These are phyloP conservation scores for Lipomyces yamanashiensis DNA, from an alignment of 805 yeast species.

Conservation along the genomic window DNA sequence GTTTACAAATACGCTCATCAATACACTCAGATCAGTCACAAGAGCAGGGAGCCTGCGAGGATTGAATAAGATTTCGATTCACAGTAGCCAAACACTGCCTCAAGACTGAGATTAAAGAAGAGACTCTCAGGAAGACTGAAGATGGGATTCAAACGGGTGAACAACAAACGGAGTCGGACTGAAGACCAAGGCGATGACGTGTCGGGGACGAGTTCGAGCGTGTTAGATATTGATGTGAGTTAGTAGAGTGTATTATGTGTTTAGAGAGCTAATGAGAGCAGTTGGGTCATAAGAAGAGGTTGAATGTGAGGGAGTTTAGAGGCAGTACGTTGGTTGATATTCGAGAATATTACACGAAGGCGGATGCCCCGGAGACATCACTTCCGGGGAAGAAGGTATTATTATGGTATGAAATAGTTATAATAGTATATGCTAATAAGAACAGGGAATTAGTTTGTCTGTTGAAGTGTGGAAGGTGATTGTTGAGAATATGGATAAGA, in stretches of 20 bases:
- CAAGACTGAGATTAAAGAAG: not conserved
- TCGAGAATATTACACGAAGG: slow-evolving; percentile 72
- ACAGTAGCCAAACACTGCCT: too few relatives aligned
- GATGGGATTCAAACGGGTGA: not conserved
- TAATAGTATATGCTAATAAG: too few relatives aligned
- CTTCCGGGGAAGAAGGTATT: slow-evolving; percentile 79
- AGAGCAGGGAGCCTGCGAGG: too few relatives aligned
- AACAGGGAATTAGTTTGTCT: slow-evolving; percentile 43
- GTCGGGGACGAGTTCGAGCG: not conserved
- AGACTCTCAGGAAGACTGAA: not conserved
- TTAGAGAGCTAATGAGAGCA: slow-evolving; percentile 35
- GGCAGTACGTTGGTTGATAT: slow-evolving; percentile 74
- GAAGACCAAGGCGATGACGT: not conserved
- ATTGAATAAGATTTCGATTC: too few relatives aligned
- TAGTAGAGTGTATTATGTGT: not conserved
- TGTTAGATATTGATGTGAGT: slow-evolving; percentile 17
- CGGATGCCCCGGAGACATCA: slow-evolving; percentile 44
- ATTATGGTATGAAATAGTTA: not conserved
- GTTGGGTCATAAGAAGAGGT: slow-evolving; percentile 66
- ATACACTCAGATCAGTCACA: too few relatives aligned
- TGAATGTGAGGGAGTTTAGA: slow-evolving; percentile 74
- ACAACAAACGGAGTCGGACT: not conserved
- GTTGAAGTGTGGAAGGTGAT: slow-evolving; percentile 40
- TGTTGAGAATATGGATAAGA: slow-evolving; percentile 29
- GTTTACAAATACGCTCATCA: too few relatives aligned